Conservation (phyloP, 164 flowering plant species). For the Macadamia tetraphylla region DNA sequence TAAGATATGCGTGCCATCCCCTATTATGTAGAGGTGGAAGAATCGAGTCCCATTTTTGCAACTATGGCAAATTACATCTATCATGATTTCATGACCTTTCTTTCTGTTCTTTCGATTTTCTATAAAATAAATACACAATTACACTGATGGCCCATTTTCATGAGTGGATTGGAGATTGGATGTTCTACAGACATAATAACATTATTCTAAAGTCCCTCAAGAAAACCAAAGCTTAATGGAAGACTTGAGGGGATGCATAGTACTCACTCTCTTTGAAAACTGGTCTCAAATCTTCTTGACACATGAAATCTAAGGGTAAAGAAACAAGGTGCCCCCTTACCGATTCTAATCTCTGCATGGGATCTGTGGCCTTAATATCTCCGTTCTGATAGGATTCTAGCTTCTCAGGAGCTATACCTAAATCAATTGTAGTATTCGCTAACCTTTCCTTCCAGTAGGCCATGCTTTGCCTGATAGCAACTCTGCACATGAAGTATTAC, state of each 20-base stretch:
- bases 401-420: conserved; percentile 86
- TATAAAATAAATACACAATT: too few relatives aligned
- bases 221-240: conserved; percentile 36
- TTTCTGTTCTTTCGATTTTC: background rate
- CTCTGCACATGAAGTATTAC: conserved; percentile 34
- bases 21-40: too few relatives aligned
- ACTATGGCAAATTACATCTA: too few relatives aligned
- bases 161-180: background rate
- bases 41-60: too few relatives aligned
- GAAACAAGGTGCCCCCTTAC: conserved; percentile 88
- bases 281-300: conserved; percentile 90
- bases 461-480: conserved; percentile 66
- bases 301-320: conserved; percentile 88
- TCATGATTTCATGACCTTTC: background rate
- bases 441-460: conserved; percentile 64
- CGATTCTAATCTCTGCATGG: conserved; percentile 60
- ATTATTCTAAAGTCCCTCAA: background rate
- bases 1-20: too few relatives aligned
- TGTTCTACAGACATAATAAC: background rate
- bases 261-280: conserved; percentile 94
- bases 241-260: conserved; percentile 89
- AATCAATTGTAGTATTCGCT: conserved; percentile 86
- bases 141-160: background rate
- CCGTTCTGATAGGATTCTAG: conserved; percentile 68
- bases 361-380: conserved; percentile 47